Conservation (phyloP, 192 early-diverging fungal genomes). For the Coemansia sp. region DNA sequence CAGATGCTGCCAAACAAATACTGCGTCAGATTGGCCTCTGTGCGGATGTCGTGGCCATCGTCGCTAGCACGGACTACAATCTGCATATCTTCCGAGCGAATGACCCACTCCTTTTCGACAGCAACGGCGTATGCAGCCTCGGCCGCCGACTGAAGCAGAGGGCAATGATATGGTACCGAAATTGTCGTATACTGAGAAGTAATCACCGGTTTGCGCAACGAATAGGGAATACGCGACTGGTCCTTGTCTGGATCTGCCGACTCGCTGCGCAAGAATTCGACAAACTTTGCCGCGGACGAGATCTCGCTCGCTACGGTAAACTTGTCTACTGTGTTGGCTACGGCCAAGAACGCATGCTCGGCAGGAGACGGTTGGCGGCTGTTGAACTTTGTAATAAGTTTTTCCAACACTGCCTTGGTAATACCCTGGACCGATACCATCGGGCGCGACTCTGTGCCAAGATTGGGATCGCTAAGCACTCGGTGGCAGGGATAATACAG, state of each 20-base stretch:
- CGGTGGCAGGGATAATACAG: conserved; percentile 44
- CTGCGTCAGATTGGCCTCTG: conserved; percentile 60
- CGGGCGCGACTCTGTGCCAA: conserved; percentile 6
- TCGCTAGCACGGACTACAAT: conserved; percentile 79
- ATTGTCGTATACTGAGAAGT: conserved; percentile 84
- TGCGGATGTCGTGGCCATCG: conserved; percentile 79
- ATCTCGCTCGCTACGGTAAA: conserved; percentile 34
- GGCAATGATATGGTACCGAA: conserved; percentile 78
- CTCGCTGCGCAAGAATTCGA: conserved; percentile 5
- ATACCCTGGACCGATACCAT: conserved; percentile 29
- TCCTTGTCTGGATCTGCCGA: conserved; percentile 26
- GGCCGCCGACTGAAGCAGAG: conserved; percentile 5
- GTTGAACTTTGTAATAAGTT: conserved; percentile 26
- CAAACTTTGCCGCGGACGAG: conserved; percentile 11
- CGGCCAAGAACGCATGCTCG: conserved; percentile 26
- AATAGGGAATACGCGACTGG: conserved; percentile 80
- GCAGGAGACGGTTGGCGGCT: neutral
- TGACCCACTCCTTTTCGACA: conserved; percentile 29
- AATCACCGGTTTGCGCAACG: conserved; percentile 81
- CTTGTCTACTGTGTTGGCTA: conserved; percentile 23
- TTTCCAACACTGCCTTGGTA: neutral
- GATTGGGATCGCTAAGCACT: neutral
- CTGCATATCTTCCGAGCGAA: conserved; percentile 24
- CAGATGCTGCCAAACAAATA: conserved; percentile 72
- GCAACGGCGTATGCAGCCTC: conserved; percentile 12